A percentile compares a stretch with the other conserved stretches of the same genome.
phyloP scores from a whole-genome alignment of 169 alveolate species.

The Cystoisospora suis region DNA sequence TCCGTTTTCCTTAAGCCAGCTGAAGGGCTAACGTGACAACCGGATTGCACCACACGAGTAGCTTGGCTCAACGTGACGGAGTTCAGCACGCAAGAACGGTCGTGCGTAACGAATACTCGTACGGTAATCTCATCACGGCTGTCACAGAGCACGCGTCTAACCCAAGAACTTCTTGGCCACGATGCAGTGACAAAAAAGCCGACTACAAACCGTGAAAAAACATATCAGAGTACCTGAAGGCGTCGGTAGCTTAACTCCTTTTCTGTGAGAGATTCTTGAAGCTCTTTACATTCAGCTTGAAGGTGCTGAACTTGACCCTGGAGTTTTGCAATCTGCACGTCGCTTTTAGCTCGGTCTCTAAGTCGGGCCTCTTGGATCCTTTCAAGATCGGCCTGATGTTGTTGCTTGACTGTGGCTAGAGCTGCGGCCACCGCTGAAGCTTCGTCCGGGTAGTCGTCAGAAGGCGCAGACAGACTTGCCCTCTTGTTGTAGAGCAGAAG shows the following conservation, averaged over 20 bases:
- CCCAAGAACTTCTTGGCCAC: too few species aligned
- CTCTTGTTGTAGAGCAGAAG: neutral
- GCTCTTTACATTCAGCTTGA: neutral
- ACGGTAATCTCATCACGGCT: too few species aligned
- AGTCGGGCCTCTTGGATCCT: conserved; percentile 4
- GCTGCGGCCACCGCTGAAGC: neutral
- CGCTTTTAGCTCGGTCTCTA: conserved; percentile 11
- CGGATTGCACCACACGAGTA: too few species aligned
- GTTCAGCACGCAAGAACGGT: too few species aligned
- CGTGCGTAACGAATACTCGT: too few species aligned
- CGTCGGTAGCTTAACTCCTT: neutral
- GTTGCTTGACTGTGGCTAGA: neutral
- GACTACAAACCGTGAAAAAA: too few species aligned
- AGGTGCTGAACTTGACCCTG: neutral
- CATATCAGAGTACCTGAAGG: too few species aligned
- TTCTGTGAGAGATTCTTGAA: neutral
- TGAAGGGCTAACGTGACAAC: too few species aligned
- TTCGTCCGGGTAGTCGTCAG: neutral
- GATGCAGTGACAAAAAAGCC: too few species aligned
- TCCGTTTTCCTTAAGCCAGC: too few species aligned
- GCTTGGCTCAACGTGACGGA: too few species aligned
- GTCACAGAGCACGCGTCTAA: too few species aligned
- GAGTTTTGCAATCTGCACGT: neutral
- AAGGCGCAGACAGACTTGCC: neutral
- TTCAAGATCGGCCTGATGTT: conserved; percentile 5